These are phyloP conservation scores for Phytophthora podocarpi DNA, from an alignment of 352 stramenopile species.

Conservation along the genomic window DNA sequence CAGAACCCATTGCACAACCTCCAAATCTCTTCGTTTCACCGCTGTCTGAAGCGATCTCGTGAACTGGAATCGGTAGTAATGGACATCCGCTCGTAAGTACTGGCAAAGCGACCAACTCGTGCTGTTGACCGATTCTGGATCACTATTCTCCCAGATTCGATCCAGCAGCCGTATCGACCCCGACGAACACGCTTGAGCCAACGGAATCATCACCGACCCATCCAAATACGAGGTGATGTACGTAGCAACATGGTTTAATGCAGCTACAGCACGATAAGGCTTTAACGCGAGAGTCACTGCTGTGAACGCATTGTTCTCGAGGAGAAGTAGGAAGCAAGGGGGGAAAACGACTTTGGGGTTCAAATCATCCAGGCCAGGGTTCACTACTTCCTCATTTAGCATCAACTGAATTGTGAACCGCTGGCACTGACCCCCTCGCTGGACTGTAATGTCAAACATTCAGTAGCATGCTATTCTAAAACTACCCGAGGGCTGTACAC, in stretches of 20 bases:
- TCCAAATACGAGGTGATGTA: conserved; percentile 23
- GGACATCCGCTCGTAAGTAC: conserved; percentile 7
- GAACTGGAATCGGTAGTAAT: conserved; percentile 23
- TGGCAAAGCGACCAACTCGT: conserved; percentile 13
- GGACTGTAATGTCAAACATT: no score
- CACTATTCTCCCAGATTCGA: conserved; percentile 22
- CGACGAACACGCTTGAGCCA: conserved; percentile 8
- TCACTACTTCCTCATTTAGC: no score
- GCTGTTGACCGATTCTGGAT: neutral
- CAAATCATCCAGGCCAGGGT: no score
- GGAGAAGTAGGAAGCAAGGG: no score
- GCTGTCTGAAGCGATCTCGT: neutral
- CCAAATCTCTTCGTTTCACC: conserved; percentile 8
- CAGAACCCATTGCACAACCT: conserved; percentile 12
- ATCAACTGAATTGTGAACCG: no score
- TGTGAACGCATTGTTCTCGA: conserved; percentile 7
- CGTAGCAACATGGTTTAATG: conserved; percentile 6
- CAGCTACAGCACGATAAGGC: neutral
- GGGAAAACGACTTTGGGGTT: no score
- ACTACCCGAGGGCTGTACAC: no score
- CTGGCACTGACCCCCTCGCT: no score
- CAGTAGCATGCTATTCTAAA: no score
- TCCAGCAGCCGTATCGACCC: conserved; percentile 11
- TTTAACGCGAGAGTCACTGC: conserved; percentile 4
- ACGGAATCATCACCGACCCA: conserved; percentile 9